A percentile compares a stretch with the other conserved stretches of the same genome.
These are phyloP conservation scores for Xerocomellus intermedius DNA, from an alignment of 768 basidiomycete species.

Conservation along the genomic window DNA sequence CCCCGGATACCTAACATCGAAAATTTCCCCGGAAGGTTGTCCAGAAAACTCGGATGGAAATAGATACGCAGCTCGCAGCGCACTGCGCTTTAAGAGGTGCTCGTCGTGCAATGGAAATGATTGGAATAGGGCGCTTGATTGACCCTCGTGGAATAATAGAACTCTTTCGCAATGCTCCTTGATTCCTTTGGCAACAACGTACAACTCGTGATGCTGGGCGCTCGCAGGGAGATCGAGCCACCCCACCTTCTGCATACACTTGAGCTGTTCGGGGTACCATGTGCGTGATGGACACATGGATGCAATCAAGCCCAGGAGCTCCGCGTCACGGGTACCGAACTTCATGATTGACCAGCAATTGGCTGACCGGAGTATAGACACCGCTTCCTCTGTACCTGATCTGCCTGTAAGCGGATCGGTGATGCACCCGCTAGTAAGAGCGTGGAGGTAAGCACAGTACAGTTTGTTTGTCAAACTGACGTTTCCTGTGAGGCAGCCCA, in stretches of 20 bases:
- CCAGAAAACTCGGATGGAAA: constrained; percentile 13
- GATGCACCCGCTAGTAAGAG: constrained; percentile 39
- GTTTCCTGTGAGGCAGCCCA: constrained; percentile 32
- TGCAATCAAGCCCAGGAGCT: constrained; percentile 35
- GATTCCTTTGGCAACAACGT: constrained; percentile 22
- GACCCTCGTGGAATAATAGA: constrained; percentile 9
- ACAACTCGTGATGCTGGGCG: constrained; percentile 33
- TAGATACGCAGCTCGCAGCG: constrained; percentile 12
- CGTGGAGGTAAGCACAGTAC: constrained; percentile 44
- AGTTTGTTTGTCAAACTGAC: constrained; percentile 29
- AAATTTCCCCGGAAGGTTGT: neutral
- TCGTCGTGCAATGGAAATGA: constrained; percentile 7
- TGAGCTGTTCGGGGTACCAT: constrained; percentile 36
- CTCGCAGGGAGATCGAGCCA: constrained; percentile 13
- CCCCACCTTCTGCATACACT: constrained; percentile 13
- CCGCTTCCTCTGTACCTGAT: constrained; percentile 45
- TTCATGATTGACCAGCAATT: constrained; percentile 40
- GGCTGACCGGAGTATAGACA: constrained; percentile 39
- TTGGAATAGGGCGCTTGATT: neutral
- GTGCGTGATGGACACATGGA: constrained; percentile 35
- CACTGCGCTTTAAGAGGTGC: constrained; percentile 20
- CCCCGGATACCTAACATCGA: constrained; percentile 11
- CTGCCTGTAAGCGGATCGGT: constrained; percentile 43
- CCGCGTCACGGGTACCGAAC: constrained; percentile 28
- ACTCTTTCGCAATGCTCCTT: constrained; percentile 25